Evolutionary conservation across 192 early-diverging fungal species (phyloP).

Genomic region (Rhizophagus clarus): DNA sequence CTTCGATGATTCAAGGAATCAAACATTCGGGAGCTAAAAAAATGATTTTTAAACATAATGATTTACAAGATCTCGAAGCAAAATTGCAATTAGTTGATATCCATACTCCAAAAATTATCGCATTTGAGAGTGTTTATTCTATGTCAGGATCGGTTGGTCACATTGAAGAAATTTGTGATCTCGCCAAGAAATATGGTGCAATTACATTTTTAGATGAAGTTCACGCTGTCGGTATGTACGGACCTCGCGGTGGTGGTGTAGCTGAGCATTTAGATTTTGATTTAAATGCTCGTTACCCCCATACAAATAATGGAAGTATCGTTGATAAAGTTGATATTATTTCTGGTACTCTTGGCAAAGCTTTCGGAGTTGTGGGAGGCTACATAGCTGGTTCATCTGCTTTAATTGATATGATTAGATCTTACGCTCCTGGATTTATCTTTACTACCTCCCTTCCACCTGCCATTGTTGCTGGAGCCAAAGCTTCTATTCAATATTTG

Average conservation of each 20-base stretch:
- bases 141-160: slow-evolving; percentile 95
- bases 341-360: slow-evolving; percentile 96
- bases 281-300: slow-evolving; percentile 57
- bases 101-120: slow-evolving; percentile 90
- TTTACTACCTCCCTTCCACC: slow-evolving; percentile 99
- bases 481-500: slow-evolving; percentile 92
- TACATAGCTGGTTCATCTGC: slow-evolving; percentile 91
- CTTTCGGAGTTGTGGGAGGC: slow-evolving; percentile 95
- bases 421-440: slow-evolving; percentile 98
- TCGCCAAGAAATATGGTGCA: slow-evolving; percentile 94
- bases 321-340: slow-evolving; percentile 93
- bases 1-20: slow-evolving; percentile 99
- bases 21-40: slow-evolving; percentile 86
- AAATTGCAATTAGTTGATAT: slow-evolving; percentile 79
- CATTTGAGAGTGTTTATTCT: slow-evolving; percentile 96
- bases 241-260: slow-evolving; percentile 88
- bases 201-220: slow-evolving; percentile 98
- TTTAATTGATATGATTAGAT: slow-evolving; percentile 93
- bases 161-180: slow-evolving; percentile 83
- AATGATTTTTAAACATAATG: slow-evolving; percentile 93
- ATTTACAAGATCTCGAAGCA: slow-evolving; percentile 85
- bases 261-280: slow-evolving; percentile 91
- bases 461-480: slow-evolving; percentile 84
- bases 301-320: slow-evolving; percentile 52
- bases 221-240: slow-evolving; percentile 99